Evolutionary conservation across 2,329 filamentous ascomycete genomes (phyloP), one percentile per base, ranked within the genome.

Genomic region (Diatrype stigma): DNA sequence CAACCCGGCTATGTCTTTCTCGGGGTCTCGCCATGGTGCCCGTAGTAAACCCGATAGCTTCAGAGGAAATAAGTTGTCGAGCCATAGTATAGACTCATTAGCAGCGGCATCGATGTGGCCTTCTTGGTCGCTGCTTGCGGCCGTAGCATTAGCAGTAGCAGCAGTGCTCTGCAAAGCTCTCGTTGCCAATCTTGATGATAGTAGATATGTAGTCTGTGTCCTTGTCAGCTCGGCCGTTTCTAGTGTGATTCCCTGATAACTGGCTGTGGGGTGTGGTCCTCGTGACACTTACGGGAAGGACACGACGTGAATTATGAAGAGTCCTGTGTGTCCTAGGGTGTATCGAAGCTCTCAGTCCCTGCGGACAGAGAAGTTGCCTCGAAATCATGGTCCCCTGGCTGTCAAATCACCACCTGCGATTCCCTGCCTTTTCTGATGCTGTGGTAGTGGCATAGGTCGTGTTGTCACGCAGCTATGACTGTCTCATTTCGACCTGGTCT

Each of bases 21-120:
- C 75, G n/a, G 74, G 50, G 51, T 60, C 70, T 50, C 72, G 70
- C 72, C 76, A 78, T 46, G 73, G 73, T 34, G 73, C 67, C 50
- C 71, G 71, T 5, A 80, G 58, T 23, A 80, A 48, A 38, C 70
- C 68, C 42, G 71, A 76, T 32, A 96, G 77, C 60, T 84, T 88
- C 26, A 94, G 76, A 1, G 93, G 93, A 54, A 95, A 95, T 46
- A 97, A 79, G 70, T 94, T 96, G 66, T 96, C 91, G 63, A 97
- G 86, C 73, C 95, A 99, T 6, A 96, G 70, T 44, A 97, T 85
- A 0, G 87, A 86, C 72, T 97, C 90, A 60, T 92, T 87, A 1
- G 85, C 73, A 2, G 76, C 79, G 11, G 88, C 79, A n/a, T 79
- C 75, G 59, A 97, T 96, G 62, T 96, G 91, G 0, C 94, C 93